phyloP scores from a whole-genome alignment of 257 asterid genomes.

The Fraxinus excelsior region DNA sequence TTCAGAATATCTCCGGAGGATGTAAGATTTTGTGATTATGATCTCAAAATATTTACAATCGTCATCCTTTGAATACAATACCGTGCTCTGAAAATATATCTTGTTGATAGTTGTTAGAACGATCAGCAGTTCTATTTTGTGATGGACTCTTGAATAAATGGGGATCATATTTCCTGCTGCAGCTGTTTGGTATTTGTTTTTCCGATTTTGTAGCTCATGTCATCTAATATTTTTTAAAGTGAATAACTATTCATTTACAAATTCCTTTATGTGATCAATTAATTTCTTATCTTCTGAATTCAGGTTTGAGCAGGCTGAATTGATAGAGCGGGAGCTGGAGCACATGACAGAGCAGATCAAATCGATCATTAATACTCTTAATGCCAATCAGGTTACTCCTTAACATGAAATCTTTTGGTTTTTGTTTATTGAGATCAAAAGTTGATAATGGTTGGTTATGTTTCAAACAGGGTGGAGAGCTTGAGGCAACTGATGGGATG shows the following conservation, averaged over 20 bases:
- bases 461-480: slow-evolving; percentile 80
- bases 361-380: slow-evolving; percentile 70
- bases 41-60: background rate
- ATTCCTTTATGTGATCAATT: background rate
- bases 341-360: slow-evolving; percentile 88
- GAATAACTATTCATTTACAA: background rate
- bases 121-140: slow-evolving; percentile 10
- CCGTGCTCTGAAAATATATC: background rate
- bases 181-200: background rate
- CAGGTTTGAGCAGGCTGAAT: slow-evolving; percentile 92
- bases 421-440: slow-evolving; percentile 1
- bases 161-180: background rate
- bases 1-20: background rate
- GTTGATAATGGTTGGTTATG: slow-evolving; percentile 6
- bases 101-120: slow-evolving; percentile 3
- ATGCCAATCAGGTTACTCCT: slow-evolving; percentile 68
- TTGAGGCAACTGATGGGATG: slow-evolving; percentile 73
- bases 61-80: background rate
- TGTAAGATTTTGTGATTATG: slow-evolving; percentile 6
- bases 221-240: background rate
- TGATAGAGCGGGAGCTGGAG: slow-evolving; percentile 78
- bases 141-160: background rate
- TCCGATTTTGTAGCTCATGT: background rate
- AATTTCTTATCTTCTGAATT: slow-evolving; percentile 22
- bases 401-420: background rate